Percentiles rank a stretch among this genome's conserved stretches.
Evolutionary conservation across 2,329 filamentous ascomycete genomes (phyloP).

Genomic region (Dryadomyces quercivorus): DNA sequence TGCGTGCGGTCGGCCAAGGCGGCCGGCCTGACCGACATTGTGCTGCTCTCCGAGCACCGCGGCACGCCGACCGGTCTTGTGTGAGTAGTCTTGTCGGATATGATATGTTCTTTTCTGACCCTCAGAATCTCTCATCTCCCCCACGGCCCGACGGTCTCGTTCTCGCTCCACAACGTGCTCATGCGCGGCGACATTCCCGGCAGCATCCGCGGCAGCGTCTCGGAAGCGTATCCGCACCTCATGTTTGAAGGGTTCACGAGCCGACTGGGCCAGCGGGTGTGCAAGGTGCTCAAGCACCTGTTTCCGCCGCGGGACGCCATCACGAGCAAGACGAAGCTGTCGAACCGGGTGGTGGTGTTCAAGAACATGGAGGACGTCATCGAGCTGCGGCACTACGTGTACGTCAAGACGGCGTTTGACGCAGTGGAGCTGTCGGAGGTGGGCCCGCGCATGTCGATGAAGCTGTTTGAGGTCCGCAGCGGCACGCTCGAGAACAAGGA

Average conservation of each 20-base stretch:
- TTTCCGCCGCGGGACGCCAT: constrained; percentile 79
- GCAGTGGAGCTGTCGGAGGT: constrained; percentile 83
- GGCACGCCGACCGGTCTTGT: constrained; percentile 75
- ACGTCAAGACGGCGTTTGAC: constrained; percentile 71
- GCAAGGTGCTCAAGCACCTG: constrained; percentile 84
- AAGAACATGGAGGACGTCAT: constrained; percentile 91
- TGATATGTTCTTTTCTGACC: no score
- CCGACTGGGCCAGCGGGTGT: constrained; percentile 66
- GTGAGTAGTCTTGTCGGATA: neutral
- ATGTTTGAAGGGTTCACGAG: constrained; percentile 92
- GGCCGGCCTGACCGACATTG: constrained; percentile 69
- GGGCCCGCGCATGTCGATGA: constrained; percentile 94
- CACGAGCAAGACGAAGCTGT: constrained; percentile 61
- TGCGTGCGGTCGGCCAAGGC: constrained; percentile 72
- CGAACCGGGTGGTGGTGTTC: constrained; percentile 83
- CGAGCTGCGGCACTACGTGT: constrained; percentile 81
- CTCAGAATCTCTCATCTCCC: constrained; percentile 71
- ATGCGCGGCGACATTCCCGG: constrained; percentile 89
- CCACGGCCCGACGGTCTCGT: constrained; percentile 76
- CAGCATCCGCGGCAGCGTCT: constrained; percentile 73
- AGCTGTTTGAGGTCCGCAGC: constrained; percentile 81
- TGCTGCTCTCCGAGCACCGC: constrained; percentile 84
- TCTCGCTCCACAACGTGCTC: constrained; percentile 80
- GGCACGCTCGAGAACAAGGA: constrained; percentile 91
- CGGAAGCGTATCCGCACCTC: constrained; percentile 84